A percentile compares a stretch with the other conserved stretches of the same genome.
Evolutionary conservation across 164 flowering plant genomes (phyloP).

Genomic region (Piper longum): DNA sequence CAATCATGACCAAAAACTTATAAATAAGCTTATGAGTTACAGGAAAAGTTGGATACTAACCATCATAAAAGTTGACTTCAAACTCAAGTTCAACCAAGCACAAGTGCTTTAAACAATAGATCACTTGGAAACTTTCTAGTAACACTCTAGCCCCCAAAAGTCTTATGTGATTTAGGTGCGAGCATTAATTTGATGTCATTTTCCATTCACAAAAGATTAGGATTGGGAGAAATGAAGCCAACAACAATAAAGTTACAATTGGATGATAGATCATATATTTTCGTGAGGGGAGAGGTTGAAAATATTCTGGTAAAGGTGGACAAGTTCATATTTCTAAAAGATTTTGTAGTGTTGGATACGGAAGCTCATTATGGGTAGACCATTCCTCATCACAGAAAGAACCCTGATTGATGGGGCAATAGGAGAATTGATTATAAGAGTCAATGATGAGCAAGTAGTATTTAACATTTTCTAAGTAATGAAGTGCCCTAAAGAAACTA

Average conservation of each 20-base stretch:
- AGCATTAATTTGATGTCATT: slow-evolving; percentile 1
- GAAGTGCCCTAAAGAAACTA: background rate
- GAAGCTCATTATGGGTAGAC: background rate
- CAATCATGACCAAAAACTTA: too few species aligned
- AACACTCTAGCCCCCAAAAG: background rate
- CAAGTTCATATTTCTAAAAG: background rate
- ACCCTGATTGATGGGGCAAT: background rate
- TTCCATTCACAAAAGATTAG: background rate
- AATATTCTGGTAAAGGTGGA: too few species aligned
- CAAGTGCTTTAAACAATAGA: too few species aligned
- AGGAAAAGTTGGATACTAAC: too few species aligned
- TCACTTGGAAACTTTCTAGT: too few species aligned
- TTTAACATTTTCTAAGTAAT: background rate
- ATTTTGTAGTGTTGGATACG: background rate
- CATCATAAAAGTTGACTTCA: too few species aligned
- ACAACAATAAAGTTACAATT: background rate
- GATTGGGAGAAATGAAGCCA: too few species aligned
- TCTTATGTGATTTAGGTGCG: background rate
- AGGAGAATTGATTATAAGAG: background rate
- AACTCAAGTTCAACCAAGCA: too few species aligned
- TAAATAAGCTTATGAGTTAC: too few species aligned
- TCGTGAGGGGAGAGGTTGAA: too few species aligned
- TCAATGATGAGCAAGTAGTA: background rate
- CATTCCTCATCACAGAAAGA: background rate
- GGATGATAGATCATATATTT: background rate